Base-by-base conservation (phyloP, 2,329 filamentous ascomycete genomes). In the Sporothrix inflata region DNA sequence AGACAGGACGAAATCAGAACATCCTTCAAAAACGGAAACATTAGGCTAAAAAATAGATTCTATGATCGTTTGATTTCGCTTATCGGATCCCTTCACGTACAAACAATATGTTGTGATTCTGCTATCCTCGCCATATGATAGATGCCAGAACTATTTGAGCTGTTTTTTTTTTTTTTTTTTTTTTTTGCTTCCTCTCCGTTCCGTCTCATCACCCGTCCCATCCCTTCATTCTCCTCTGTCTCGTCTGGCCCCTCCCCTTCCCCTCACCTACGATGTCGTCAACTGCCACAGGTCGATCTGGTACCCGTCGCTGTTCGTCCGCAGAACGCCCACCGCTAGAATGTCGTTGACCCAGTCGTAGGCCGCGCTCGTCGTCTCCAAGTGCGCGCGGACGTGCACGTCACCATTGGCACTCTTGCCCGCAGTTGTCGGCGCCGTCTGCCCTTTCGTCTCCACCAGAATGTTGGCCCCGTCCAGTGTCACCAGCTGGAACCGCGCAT, bases 281-380 rank as follows among this genome's bases (percentile, higher is more conserved):
- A 79, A 68, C 74, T 79, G 76, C 78, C 78, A 80, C 11, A 75
- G 76, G 66, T 79, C 79, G 60, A 80, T 78, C 60, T 75, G 42
- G 53, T 76, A 14, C 73, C 76, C 34, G 49, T 70, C 8, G 69
- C 75, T 5, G 74, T 24, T 61, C 9, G 69, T 51, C 30, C 49
- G 76, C 73, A 80, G 34, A 1, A 79, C 71, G 1, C 78, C 79
- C 6, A 80, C 77, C 0, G 77, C 77, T 38, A 79, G 73, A 14
- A 80, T 74, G 61, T 79, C 76, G 74, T 80, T 80, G 30, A 80
- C 61, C 78, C 78, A 80, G 63, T 77, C 77, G 57, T 79, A 80
- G 68, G 77, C 74, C 12, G 65, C 49, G 55, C 74, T 75, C 14
- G 77, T 76, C 45, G 79, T 80, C 74, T 79, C 77, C 40, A 79